Evolutionary conservation across 352 stramenopile species (phyloP), one percentile per base, ranked within the genome.

Genomic region (Pythium apleroticum): DNA sequence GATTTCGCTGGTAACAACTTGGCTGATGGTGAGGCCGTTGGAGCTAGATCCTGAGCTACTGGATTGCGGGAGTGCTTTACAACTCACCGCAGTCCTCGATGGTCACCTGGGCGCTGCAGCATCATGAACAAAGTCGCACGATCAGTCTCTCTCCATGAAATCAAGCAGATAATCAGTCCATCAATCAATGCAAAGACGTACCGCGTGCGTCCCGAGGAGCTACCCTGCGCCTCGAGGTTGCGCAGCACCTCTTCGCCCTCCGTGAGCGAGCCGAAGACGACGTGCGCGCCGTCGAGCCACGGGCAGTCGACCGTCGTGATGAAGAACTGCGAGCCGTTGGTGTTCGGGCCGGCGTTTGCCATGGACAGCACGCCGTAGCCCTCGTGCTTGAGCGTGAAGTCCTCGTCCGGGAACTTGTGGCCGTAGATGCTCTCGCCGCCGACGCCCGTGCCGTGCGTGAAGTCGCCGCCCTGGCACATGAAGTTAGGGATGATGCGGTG

Each of bases 251-350:
- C 97, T 60, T 98, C 79, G 35, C 97, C 97, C 57, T 99, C 94
- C 20, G 95, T 84, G 33, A 94, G 68, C 54, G 97, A 88, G 57
- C 97, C 98, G 71, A 99, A 97, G 53, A 97, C 91, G 27, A 97
- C 88, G 75, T 97, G 91, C 17, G 77, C 79, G 60, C 80, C 77
- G 74, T 97, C 90, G 60, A 97, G 75, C 89, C 89, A 97, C 0
- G 86, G 85, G 64, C 89, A 96, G 80, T 97, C 88, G 57, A 96
- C 90, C 0, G 89, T 97, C 25, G 88, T 97, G 46, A 99, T 92
- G 83, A 99, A 99, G 80, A 99, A 99, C 81, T 99, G 96, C 69
- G 91, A 98, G 20, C 95, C 95, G 76, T 99, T 99, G 1, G 96
- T 99, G 86, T 99, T 91, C 8, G 86, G 89, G 2, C 97, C 97